Percentiles rank a stretch among this genome's conserved stretches.
phyloP scores from a whole-genome alignment of 164 flowering plant genomes.

The Kalanchoe fedtschenkoi region DNA sequence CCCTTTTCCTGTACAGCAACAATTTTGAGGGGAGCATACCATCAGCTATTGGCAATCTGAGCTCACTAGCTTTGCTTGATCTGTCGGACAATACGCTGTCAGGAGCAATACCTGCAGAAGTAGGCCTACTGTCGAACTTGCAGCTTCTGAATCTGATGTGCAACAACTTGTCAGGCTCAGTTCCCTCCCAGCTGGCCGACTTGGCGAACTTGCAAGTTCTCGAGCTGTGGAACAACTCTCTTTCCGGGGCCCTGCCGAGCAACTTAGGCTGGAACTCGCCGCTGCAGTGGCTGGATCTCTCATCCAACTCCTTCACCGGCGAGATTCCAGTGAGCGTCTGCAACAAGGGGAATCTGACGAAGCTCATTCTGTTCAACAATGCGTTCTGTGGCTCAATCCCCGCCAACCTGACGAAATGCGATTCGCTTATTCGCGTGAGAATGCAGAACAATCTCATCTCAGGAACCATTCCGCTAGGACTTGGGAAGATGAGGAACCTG shows the following conservation, averaged over 20 bases:
- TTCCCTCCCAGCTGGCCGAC: constrained; percentile 43
- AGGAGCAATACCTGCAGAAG: constrained; percentile 57
- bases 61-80: constrained; percentile 49
- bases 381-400: constrained; percentile 73
- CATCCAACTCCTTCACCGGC: constrained; percentile 75
- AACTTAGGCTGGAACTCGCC: constrained; percentile 64
- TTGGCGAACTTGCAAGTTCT: constrained; percentile 48
- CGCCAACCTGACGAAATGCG: constrained; percentile 37
- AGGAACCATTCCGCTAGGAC: constrained; percentile 66
- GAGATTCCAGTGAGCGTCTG: constrained; percentile 63
- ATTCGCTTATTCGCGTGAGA: constrained; percentile 66
- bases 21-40: constrained; percentile 65
- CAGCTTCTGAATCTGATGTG: constrained; percentile 76
- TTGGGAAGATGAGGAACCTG: constrained; percentile 64
- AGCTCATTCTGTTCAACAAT: constrained; percentile 92
- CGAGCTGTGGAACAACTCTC: constrained; percentile 88
- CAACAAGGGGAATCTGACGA: constrained; percentile 56
- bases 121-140: constrained; percentile 41
- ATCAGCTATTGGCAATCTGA: constrained; percentile 37
- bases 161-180: constrained; percentile 52
- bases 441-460: constrained; percentile 67
- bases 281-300: constrained; percentile 76
- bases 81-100: constrained; percentile 66
- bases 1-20: constrained; percentile 61
- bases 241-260: constrained; percentile 63